A percentile compares a stretch with the other conserved stretches of the same genome.
These are phyloP conservation scores for Durusdinium trenchii DNA, from an alignment of 73 alveolate genomes.

Conservation along the genomic window DNA sequence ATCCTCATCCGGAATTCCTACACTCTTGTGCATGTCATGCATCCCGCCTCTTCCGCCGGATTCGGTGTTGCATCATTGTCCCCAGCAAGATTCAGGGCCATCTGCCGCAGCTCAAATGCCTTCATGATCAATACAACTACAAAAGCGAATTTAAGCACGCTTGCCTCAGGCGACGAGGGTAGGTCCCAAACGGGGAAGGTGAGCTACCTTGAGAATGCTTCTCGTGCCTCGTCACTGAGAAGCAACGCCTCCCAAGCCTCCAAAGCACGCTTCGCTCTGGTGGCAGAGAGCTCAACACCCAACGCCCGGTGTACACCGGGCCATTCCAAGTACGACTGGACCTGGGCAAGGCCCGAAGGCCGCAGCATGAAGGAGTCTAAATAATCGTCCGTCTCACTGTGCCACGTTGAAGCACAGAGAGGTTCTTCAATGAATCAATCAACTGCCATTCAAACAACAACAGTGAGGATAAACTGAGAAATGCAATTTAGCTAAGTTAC, in stretches of 20 bases:
- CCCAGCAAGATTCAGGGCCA: conserved; percentile 1
- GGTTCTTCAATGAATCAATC: background rate
- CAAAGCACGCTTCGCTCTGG: conserved; percentile 51
- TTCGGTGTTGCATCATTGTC: conserved; percentile 33
- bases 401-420: background rate
- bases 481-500: background rate
- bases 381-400: background rate
- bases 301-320: conserved; percentile 36
- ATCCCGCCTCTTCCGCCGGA: conserved; percentile 34
- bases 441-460: background rate
- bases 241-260: conserved; percentile 93
- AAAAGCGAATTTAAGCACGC: too few relatives aligned
- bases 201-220: background rate
- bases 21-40: background rate
- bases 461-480: background rate
- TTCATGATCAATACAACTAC: background rate
- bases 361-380: background rate
- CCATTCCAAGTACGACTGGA: conserved; percentile 73
- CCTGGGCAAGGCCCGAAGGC: background rate
- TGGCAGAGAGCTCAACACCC: conserved; percentile 90
- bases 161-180: too few relatives aligned
- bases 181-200: too few relatives aligned
- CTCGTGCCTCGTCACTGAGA: conserved; percentile 73
- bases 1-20: background rate
- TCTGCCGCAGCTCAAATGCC: conserved; percentile 36